Percentiles rank a stretch among this genome's conserved stretches.
Conservation (phyloP, 148 eudicot species). For the Fagopyrum homotropicum region DNA sequence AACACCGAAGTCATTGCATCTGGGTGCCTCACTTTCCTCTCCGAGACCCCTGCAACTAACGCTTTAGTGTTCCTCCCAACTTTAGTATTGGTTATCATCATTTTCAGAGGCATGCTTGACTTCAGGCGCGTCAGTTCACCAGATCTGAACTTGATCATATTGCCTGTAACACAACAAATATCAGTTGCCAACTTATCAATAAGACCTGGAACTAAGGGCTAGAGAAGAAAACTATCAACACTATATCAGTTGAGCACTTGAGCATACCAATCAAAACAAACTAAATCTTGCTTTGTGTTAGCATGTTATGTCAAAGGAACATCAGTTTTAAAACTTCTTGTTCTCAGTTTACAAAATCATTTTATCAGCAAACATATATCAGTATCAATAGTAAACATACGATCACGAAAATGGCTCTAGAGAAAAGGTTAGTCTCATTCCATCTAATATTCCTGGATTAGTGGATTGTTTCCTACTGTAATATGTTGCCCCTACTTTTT, state of each 20-base stretch:
- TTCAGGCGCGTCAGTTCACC: slow-evolving; percentile 73
- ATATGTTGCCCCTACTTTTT: neutral
- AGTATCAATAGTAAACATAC: too few relatives aligned
- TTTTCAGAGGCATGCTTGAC: slow-evolving; percentile 62
- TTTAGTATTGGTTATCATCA: slow-evolving; percentile 89
- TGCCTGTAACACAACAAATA: slow-evolving; percentile 40
- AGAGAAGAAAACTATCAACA: neutral
- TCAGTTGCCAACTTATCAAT: neutral
- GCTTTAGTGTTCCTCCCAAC: slow-evolving; percentile 98
- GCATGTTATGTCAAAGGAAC: neutral
- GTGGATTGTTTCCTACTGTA: neutral
- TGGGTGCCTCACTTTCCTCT: slow-evolving; percentile 65
- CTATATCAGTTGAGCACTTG: neutral
- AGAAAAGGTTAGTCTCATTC: neutral
- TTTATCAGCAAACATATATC: neutral
- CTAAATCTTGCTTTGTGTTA: neutral
- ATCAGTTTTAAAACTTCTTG: neutral
- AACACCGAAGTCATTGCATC: slow-evolving; percentile 76
- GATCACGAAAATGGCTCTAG: too few relatives aligned
- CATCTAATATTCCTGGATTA: neutral
- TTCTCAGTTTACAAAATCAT: neutral
- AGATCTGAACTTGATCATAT: slow-evolving; percentile 79
- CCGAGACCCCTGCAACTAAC: slow-evolving; percentile 81
- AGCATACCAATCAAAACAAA: neutral
- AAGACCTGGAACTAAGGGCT: neutral